Percentiles rank a stretch among this genome's conserved stretches.
phyloP scores from a whole-genome alignment of 2,329 filamentous ascomycete species.

The Phaeosphaeriaceae sp. region DNA sequence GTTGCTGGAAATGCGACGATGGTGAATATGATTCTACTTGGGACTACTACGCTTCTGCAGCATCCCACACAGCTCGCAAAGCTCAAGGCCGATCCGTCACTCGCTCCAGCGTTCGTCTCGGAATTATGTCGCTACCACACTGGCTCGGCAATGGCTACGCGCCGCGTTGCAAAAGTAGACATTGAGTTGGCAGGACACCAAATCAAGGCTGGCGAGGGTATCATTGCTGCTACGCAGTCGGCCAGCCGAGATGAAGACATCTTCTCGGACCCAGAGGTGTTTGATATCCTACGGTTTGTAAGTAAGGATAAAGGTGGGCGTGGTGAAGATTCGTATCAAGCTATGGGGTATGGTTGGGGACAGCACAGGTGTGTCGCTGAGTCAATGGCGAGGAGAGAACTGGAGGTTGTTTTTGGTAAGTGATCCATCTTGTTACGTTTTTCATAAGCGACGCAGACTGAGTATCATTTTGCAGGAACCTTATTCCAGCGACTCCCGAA shows the following conservation, averaged over 20 bases:
- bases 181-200: constrained; percentile 39
- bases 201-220: too few species aligned
- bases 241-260: constrained; percentile 57
- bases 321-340: constrained; percentile 33
- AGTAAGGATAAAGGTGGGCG: constrained; percentile 18
- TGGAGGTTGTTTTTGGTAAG: constrained; percentile 55
- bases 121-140: constrained; percentile 59
- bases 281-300: constrained; percentile 47
- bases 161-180: constrained; percentile 57
- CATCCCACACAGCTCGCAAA: constrained; percentile 53
- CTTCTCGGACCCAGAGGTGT: constrained; percentile 35
- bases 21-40: constrained; percentile 58
- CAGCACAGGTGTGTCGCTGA: constrained; percentile 57
- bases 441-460: too few species aligned
- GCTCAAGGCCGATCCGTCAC: constrained; percentile 50
- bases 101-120: constrained; percentile 52
- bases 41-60: constrained; percentile 54
- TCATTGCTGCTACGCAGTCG: too few species aligned
- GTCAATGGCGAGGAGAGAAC: constrained; percentile 51
- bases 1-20: constrained; percentile 61
- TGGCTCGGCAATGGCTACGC: constrained; percentile 56
- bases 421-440: not conserved
- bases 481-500: constrained; percentile 51
- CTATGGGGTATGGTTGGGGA: constrained; percentile 56
- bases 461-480: constrained; percentile 18